A percentile compares a stretch with the other conserved stretches of the same genome.
Evolutionary conservation across 1,284 basidiomycete species (phyloP).

Genomic region (Flammula alnicola): DNA sequence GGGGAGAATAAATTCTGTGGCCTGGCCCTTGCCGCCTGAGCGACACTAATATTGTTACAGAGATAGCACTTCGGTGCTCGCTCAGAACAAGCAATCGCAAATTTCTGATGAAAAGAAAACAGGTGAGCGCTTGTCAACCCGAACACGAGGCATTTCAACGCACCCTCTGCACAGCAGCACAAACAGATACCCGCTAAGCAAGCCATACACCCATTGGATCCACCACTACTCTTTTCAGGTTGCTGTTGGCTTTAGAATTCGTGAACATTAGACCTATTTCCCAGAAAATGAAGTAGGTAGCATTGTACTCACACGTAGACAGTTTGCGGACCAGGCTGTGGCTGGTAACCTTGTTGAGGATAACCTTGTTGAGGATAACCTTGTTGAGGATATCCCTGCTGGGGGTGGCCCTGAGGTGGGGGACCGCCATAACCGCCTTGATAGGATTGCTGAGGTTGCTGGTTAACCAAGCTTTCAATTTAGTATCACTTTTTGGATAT

Average conservation of each 20-base stretch:
- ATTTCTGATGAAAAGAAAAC: constrained; percentile 51
- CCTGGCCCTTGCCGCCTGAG: constrained; percentile 6
- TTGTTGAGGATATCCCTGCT: constrained; percentile 37
- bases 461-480: background rate
- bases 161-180: constrained; percentile 82
- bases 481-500: background rate
- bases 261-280: constrained; percentile 10
- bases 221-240: constrained; percentile 46
- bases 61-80: background rate
- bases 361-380: constrained; percentile 35
- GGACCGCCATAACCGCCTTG: constrained; percentile 46
- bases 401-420: constrained; percentile 40
- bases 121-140: constrained; percentile 10
- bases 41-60: constrained; percentile 1
- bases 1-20: constrained; percentile 6
- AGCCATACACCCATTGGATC: constrained; percentile 57
- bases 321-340: constrained; percentile 72
- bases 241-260: constrained; percentile 56
- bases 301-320: constrained; percentile 68
- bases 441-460: constrained; percentile 74
- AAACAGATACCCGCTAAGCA: constrained; percentile 74
- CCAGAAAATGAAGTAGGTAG: background rate
- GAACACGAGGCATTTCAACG: constrained; percentile 30
- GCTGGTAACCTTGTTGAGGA: constrained; percentile 61
- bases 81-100: constrained; percentile 72